Conservation (phyloP, 2,329 filamentous ascomycete genomes). For the Cercospora zeina region DNA sequence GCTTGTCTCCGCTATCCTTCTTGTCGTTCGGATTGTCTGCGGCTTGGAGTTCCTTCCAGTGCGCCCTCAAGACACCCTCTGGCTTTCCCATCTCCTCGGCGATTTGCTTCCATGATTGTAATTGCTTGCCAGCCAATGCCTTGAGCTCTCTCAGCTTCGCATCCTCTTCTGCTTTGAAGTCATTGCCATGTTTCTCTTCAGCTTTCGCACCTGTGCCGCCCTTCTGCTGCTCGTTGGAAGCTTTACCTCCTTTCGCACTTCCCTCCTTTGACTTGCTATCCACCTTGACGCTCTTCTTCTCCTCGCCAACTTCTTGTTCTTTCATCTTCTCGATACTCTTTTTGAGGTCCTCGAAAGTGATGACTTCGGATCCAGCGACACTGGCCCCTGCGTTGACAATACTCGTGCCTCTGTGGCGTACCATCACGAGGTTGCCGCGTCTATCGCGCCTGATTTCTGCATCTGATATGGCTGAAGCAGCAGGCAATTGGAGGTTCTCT, state of each 20-base stretch:
- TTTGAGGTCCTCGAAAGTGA: slow-evolving; percentile 18
- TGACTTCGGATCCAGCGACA: neutral
- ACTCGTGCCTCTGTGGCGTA: slow-evolving; percentile 30
- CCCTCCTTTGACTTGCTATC: slow-evolving; percentile 7
- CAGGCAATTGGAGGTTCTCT: neutral
- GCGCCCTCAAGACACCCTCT: neutral
- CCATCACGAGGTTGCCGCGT: slow-evolving; percentile 32
- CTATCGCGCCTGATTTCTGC: slow-evolving; percentile 30
- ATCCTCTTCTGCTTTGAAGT: slow-evolving; percentile 45
- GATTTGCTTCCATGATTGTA: slow-evolving; percentile 22
- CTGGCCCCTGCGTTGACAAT: neutral
- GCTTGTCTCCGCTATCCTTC: neutral
- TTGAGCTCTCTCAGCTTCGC: slow-evolving; percentile 38
- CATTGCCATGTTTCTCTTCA: slow-evolving; percentile 4
- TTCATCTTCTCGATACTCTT: slow-evolving; percentile 14
- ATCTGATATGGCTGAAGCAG: slow-evolving; percentile 30
- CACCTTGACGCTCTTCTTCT: slow-evolving; percentile 11
- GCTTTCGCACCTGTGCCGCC: slow-evolving; percentile 17
- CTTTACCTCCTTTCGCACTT: slow-evolving; percentile 15
- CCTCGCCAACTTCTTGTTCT: neutral
- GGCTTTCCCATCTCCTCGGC: slow-evolving; percentile 17
- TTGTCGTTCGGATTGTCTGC: slow-evolving; percentile 17
- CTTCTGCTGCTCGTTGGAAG: slow-evolving; percentile 19
- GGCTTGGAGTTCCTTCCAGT: slow-evolving; percentile 22
- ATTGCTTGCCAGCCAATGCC: slow-evolving; percentile 13